A percentile compares a stretch with the other conserved stretches of the same genome.
Evolutionary conservation across 129 eudicot species (phyloP).

Genomic region (Mikania micrantha): DNA sequence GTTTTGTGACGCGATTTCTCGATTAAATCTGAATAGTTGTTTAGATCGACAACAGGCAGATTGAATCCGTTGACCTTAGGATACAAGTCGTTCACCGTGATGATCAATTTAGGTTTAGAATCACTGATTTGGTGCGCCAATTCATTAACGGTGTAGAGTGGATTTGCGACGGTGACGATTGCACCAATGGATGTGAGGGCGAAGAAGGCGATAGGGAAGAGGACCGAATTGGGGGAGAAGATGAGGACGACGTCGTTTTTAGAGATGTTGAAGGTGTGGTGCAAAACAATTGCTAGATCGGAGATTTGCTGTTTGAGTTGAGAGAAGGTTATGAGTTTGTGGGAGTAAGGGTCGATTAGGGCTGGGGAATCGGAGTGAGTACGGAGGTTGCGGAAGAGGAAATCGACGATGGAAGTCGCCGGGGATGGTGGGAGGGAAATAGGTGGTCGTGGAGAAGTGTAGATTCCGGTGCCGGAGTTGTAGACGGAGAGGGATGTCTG

Average conservation of each 20-base stretch:
- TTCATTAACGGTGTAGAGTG: constrained; percentile 26
- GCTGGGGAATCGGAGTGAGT: constrained; percentile 21
- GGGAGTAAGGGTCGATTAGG: constrained; percentile 28
- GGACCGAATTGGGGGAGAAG: constrained; percentile 36
- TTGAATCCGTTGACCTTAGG: constrained; percentile 23
- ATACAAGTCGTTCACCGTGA: constrained; percentile 12
- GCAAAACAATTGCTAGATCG: constrained; percentile 12
- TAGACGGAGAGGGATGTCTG: not conserved
- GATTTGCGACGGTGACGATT: constrained; percentile 36
- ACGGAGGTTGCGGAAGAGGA: constrained; percentile 27
- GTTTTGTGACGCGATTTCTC: not conserved
- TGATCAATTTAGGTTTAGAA: constrained; percentile 26
- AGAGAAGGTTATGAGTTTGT: constrained; percentile 17
- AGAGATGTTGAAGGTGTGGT: not conserved
- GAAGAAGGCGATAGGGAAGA: constrained; percentile 26
- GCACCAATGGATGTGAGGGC: constrained; percentile 35
- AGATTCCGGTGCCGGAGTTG: constrained; percentile 23
- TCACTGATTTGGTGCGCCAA: constrained; percentile 30
- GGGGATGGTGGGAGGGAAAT: constrained; percentile 22
- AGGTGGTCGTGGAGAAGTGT: constrained; percentile 30
- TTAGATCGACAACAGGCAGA: constrained; percentile 4
- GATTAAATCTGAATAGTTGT: constrained; percentile 8
- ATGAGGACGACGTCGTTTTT: constrained; percentile 36
- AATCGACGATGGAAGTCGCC: constrained; percentile 15
- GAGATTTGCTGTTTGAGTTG: constrained; percentile 16